Evolutionary conservation across 352 stramenopile species (phyloP), one percentile per base, ranked within the genome.

Genomic region (Phytophthora quininea): DNA sequence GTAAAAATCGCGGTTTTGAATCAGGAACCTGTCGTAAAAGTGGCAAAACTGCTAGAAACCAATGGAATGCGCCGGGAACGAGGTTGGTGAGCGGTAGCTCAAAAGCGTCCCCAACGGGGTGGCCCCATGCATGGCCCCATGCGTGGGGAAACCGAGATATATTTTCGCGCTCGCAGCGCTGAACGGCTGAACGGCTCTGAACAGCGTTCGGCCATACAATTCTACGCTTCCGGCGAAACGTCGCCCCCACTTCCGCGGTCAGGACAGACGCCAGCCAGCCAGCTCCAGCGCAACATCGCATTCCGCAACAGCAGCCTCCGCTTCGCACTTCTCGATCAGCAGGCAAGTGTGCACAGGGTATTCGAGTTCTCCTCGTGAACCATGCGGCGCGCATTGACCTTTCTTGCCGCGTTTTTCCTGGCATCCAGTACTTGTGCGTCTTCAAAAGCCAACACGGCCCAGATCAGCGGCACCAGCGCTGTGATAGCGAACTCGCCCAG

Each of bases 301-400:
- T n/a, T n/a, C n/a, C n/a, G n/a, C n/a, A n/a, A n/a, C n/a, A n/a
- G n/a, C n/a, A n/a, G 43, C 43, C 19, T 15, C 7, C 8, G 43
- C 43, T 30, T 49, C 43, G 43, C 43, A 49, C 14, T 27, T 29
- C 43, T 3, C 40, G 15, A 24, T 19, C 8, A 24, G 15, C 43
- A 49, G 43, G 43, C 43, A 49, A 49, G 43, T 49, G 10, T 8
- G 12, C 19, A 24, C 43, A 29, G 12, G 7, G 5, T 27, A 24
- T 19, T 4, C 15, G 29, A 49, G 29, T 72, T 59, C 53, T 64
- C 38, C 14, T 35, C 33, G 24, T 8, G 46, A 66, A 59, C 10
- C 49, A 74, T 74, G 66, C 54, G 40, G 27, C 51, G 43, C 37
- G 14, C 43, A 35, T 48, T 65, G 59, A 24, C 55, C 19, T 12